Evolutionary conservation across 129 eudicot genomes (phyloP).

Genomic region (Flaveria robusta): DNA sequence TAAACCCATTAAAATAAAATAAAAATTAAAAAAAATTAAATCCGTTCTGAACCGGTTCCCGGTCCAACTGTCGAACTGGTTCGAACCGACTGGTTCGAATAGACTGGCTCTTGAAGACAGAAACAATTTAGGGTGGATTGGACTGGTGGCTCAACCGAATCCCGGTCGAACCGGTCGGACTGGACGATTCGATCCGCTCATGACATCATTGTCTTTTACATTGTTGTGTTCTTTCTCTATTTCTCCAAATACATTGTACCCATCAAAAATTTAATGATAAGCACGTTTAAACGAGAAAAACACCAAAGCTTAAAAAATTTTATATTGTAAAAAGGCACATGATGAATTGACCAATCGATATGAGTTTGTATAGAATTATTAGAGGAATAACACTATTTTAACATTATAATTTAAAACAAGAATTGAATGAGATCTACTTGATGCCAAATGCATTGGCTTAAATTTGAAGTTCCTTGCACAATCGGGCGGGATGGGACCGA

Average conservation of each 20-base stretch:
- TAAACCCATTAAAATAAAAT: too few species aligned
- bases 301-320: neutral
- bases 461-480: slow-evolving; percentile 16
- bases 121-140: too few species aligned
- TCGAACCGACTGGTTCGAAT: too few species aligned
- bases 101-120: too few species aligned
- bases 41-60: too few species aligned
- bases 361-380: slow-evolving; percentile 8
- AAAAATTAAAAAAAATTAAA: too few species aligned
- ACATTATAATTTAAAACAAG: slow-evolving; percentile 10
- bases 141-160: too few species aligned
- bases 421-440: neutral
- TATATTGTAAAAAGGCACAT: slow-evolving; percentile 17
- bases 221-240: neutral
- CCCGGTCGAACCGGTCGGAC: too few species aligned
- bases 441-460: slow-evolving; percentile 22
- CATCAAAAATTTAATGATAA: slow-evolving; percentile 13
- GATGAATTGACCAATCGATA: neutral
- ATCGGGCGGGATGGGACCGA: slow-evolving; percentile 25
- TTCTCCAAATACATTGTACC: slow-evolving; percentile 21
- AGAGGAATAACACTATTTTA: slow-evolving; percentile 9
- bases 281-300: slow-evolving; percentile 16
- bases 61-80: too few species aligned
- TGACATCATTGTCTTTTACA: neutral
- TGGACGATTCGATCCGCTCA: too few species aligned